Conservation (phyloP, 139 green algal genomes). For the Monoraphidium neglectum region DNA sequence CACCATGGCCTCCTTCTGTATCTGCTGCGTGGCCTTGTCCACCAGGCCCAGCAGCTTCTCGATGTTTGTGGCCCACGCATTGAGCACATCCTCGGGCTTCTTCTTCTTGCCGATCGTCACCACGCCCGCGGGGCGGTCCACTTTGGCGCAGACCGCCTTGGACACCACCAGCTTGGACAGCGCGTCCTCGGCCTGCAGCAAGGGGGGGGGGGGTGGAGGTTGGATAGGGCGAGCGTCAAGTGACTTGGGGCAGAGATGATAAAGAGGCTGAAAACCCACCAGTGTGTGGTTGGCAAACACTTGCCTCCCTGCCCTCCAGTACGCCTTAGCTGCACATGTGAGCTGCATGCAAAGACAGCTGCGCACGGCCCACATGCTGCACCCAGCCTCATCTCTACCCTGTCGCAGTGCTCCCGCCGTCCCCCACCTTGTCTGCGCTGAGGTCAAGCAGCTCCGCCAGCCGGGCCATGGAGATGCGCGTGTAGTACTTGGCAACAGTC, state of each 20-base stretch:
- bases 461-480: slow-evolving; percentile 69
- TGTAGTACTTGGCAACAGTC: slow-evolving; percentile 83
- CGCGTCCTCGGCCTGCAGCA: slow-evolving; percentile 83
- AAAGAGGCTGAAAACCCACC: too few relatives aligned
- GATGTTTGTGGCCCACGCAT: slow-evolving; percentile 85
- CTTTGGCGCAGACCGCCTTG: slow-evolving; percentile 81
- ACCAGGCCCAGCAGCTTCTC: slow-evolving; percentile 83
- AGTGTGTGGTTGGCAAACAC: too few relatives aligned
- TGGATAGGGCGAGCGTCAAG: too few relatives aligned
- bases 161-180: slow-evolving; percentile 90
- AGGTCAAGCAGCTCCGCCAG: slow-evolving; percentile 90
- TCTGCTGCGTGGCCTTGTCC: slow-evolving; percentile 92
- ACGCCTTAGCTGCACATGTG: too few relatives aligned
- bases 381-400: too few relatives aligned
- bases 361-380: too few relatives aligned
- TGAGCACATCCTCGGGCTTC: slow-evolving; percentile 72
- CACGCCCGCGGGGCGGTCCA: slow-evolving; percentile 92
- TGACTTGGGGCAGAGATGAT: too few relatives aligned
- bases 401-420: too few relatives aligned
- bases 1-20: slow-evolving; percentile 92
- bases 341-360: too few relatives aligned
- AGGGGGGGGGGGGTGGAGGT: too few relatives aligned
- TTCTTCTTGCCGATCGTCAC: slow-evolving; percentile 50
- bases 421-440: slow-evolving; percentile 61
- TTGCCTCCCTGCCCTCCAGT: too few relatives aligned